Evolutionary conservation across 768 basidiomycete species (phyloP).

Genomic region (Leccinum truebloodii): DNA sequence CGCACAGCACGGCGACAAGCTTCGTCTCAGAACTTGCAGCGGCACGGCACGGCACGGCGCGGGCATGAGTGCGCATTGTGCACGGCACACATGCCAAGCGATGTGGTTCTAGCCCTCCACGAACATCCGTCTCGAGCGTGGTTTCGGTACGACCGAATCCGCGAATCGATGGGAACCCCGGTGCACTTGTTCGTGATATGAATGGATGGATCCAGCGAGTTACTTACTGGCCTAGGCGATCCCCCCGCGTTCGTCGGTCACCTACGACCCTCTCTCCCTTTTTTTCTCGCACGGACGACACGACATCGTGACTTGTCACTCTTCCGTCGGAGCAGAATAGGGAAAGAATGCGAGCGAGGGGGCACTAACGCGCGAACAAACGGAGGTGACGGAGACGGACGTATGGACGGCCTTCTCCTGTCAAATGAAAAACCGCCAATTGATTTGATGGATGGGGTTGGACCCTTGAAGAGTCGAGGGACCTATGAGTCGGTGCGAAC

Average conservation of each 20-base stretch:
- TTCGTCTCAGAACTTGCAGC: neutral
- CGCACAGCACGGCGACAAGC: neutral
- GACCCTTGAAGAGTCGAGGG: neutral
- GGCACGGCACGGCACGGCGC: neutral
- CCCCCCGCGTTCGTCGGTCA: neutral
- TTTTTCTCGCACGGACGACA: neutral
- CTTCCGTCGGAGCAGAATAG: conserved; percentile 4
- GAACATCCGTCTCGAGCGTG: neutral
- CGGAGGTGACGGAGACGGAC: neutral
- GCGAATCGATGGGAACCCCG: neutral
- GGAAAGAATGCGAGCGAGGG: conserved; percentile 10
- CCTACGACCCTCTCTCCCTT: neutral
- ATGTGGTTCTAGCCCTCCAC: neutral
- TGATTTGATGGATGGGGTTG: neutral
- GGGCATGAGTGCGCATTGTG: neutral
- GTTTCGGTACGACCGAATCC: neutral
- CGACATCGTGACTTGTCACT: neutral
- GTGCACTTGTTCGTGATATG: neutral
- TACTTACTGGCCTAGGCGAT: neutral
- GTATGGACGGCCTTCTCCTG: conserved; percentile 12
- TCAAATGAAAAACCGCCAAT: conserved; percentile 9
- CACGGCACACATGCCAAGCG: neutral
- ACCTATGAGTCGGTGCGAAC: neutral
- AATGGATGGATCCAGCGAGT: neutral
- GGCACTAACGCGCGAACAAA: neutral